Evolutionary conservation across 306 rosid species (phyloP).

Genomic region (Mucuna pruriens): DNA sequence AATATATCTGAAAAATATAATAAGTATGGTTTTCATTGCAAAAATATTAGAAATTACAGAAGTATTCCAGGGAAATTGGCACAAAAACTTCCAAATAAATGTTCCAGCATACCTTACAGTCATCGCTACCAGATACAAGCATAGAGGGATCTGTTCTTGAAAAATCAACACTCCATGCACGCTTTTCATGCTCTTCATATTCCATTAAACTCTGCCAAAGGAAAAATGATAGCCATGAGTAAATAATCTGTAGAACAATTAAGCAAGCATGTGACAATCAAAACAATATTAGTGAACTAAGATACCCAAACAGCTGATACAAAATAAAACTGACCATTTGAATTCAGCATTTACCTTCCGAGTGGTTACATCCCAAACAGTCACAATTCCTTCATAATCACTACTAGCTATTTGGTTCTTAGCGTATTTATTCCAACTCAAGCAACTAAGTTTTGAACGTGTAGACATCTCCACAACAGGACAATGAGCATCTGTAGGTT

Average conservation of each 20-base stretch:
- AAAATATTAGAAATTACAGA: constrained; percentile 15
- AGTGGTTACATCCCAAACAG: constrained; percentile 95
- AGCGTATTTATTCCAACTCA: constrained; percentile 94
- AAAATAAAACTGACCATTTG: constrained; percentile 32
- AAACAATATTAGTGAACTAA: constrained; percentile 7
- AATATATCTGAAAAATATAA: background rate
- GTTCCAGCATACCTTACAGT: constrained; percentile 75
- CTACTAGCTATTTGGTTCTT: constrained; percentile 98
- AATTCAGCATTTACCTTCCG: constrained; percentile 70
- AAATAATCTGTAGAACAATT: constrained; percentile 7
- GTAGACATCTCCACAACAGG: constrained; percentile 97
- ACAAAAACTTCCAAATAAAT: constrained; percentile 26
- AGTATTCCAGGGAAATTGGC: constrained; percentile 12
- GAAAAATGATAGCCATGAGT: constrained; percentile 27
- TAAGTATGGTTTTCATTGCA: background rate
- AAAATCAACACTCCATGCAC: constrained; percentile 99
- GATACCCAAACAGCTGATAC: constrained; percentile 22
- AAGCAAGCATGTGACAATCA: constrained; percentile 4
- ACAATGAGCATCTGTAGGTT: constrained; percentile 83
- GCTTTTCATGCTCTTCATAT: constrained; percentile 98
- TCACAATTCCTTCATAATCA: constrained; percentile 96
- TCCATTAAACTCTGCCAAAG: constrained; percentile 88
- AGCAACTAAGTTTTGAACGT: constrained; percentile 96
- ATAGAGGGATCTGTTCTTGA: constrained; percentile 91
- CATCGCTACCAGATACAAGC: constrained; percentile 99